A percentile compares a stretch with the other conserved stretches of the same genome.
Evolutionary conservation across 2,329 filamentous ascomycete genomes (phyloP).

Genomic region (Pseudopithomyces maydicus): DNA sequence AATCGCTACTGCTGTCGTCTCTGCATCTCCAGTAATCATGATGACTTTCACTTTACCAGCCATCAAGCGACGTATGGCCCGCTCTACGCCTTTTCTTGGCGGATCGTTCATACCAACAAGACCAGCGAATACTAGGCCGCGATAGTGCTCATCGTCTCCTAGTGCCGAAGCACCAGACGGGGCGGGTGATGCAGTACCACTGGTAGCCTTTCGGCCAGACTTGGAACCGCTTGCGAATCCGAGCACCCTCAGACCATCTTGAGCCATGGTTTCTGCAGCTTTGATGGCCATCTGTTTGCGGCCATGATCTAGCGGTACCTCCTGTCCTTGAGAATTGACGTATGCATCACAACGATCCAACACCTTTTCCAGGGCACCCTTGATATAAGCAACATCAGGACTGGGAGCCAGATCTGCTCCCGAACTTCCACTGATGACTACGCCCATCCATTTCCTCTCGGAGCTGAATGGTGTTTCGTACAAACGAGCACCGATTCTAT

Average conservation of each 20-base stretch:
- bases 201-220: constrained; percentile 31
- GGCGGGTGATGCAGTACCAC: constrained; percentile 37
- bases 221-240: constrained; percentile 85
- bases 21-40: constrained; percentile 98
- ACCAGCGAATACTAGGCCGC: constrained; percentile 84
- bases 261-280: constrained; percentile 85
- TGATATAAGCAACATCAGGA: constrained; percentile 89
- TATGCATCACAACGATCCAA: constrained; percentile 89
- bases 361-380: constrained; percentile 89
- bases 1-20: constrained; percentile 92
- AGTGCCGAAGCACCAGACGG: constrained; percentile 28
- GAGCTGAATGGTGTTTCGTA: constrained; percentile 95
- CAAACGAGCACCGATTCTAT: constrained; percentile 79
- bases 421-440: constrained; percentile 67
- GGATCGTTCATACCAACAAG: constrained; percentile 98
- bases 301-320: constrained; percentile 80
- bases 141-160: constrained; percentile 75
- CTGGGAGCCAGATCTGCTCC: constrained; percentile 60
- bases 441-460: constrained; percentile 98
- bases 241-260: constrained; percentile 85
- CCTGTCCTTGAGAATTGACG: constrained; percentile 80
- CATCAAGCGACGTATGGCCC: constrained; percentile 87
- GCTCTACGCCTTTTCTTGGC: constrained; percentile 85
- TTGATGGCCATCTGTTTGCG: constrained; percentile 74
- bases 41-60: constrained; percentile 94